These are phyloP conservation scores for Neoscytalidium dimidiatum DNA, from an alignment of 2,329 filamentous ascomycete genomes.

Conservation along the genomic window DNA sequence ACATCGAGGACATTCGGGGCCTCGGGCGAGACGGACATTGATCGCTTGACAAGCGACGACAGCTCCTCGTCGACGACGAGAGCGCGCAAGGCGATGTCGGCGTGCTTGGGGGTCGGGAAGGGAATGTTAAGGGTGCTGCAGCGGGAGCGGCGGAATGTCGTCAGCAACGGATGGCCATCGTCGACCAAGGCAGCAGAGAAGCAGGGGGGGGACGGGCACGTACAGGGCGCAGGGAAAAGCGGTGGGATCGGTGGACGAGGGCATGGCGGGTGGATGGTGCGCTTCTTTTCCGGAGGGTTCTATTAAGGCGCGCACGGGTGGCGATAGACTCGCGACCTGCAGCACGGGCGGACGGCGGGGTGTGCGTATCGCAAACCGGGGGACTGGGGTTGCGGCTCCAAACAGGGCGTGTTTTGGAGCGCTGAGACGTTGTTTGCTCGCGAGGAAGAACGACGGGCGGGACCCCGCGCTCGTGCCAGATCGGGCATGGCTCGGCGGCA, in stretches of 20 bases:
- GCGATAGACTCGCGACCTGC: not conserved
- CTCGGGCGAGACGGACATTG: slow-evolving; percentile 58
- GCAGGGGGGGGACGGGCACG: slow-evolving; percentile 5
- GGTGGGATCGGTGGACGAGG: slow-evolving; percentile 2
- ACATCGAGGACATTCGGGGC: slow-evolving; percentile 56
- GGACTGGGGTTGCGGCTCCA: slow-evolving; percentile 3
- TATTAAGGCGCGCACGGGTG: not conserved
- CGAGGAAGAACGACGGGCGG: not conserved
- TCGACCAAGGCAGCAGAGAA: not conserved
- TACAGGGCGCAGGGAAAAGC: slow-evolving; percentile 44
- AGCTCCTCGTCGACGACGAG: slow-evolving; percentile 87
- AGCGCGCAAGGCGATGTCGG: slow-evolving; percentile 71
- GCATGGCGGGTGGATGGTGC: slow-evolving; percentile 2
- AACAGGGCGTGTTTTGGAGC: not conserved
- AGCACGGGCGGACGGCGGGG: not conserved
- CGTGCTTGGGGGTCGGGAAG: slow-evolving; percentile 78
- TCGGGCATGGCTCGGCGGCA: not conserved
- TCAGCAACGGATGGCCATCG: not conserved
- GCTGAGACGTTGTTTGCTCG: not conserved
- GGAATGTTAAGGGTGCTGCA: slow-evolving; percentile 73
- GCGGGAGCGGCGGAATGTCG: not conserved
- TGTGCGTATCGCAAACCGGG: not conserved
- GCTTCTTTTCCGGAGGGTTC: not conserved
- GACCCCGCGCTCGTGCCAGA: not conserved
- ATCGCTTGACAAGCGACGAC: slow-evolving; percentile 76